Base-by-base conservation (phyloP, 257 asterid species). In the Solanum commersonii region DNA sequence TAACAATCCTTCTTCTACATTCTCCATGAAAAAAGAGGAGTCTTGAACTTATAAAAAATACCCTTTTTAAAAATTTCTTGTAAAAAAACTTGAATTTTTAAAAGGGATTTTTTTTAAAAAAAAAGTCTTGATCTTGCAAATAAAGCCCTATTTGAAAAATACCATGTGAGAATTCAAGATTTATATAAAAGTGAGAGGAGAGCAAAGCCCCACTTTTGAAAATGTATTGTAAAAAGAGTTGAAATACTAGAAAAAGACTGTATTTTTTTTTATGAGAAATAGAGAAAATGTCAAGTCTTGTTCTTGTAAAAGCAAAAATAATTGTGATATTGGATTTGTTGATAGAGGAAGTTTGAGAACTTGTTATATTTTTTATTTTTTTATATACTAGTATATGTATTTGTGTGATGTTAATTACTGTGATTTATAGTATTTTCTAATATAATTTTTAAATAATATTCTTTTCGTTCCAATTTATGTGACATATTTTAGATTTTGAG, bases 1-100 rank as follows among this genome's bases (percentile, higher is more conserved):
- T 88, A 93, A 22, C 91, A 93, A 87, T 77, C 94, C 94, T 56
- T 92, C 98, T 88, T 96, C 98, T 94, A 94, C 91, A 16, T 4
- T 84, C 40, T 29, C 85, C 85, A 81, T 81, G 14, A 9, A 22
- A 56, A 59, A 56, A 16, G 1, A 16, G 1, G n/a, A 52, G 63
- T 52, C 9, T 31, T 70, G 3, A 31, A 15, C 40, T 71, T 71
- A 22, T 49, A 52, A 20, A 35, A 73, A 5, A 5, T 6, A 38
- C 22, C 33, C 33, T 20, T 76, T 73, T 73, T 73, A 16, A 10
- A 18, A 72, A 33, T 33, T 10, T 15, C 14, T 72, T 35, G 83
- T 35, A 20, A 27, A 25, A 27, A 7, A 5, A 52, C 33, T 65
- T 65, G 8, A 5, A 65, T 65, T 65, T 65, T n/a, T 65, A 65